phyloP scores from a whole-genome alignment of 495 filamentous ascomycete species.

The Aeminium ludgeri region DNA sequence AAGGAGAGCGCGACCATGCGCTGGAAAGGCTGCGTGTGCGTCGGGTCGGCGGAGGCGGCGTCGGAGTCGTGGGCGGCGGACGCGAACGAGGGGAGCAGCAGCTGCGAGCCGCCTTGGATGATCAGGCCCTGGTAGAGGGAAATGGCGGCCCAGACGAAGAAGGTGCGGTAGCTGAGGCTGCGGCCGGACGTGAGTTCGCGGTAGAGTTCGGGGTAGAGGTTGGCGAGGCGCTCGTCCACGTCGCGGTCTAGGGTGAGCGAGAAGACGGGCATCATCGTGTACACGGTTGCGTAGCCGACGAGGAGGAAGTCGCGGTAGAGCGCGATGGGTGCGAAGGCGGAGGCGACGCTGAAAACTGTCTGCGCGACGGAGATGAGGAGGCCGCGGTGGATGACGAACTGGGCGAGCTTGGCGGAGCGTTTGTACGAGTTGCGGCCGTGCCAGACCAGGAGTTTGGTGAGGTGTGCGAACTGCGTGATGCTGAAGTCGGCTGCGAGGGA shows the following conservation, averaged over 20 bases:
- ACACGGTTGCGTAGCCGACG: conserved; percentile 91
- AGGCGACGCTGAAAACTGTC: conserved; percentile 90
- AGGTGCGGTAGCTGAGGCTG: conserved; percentile 76
- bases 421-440: conserved; percentile 96
- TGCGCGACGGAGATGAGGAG: conserved; percentile 90
- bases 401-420: conserved; percentile 81
- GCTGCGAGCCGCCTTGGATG: conserved; percentile 81
- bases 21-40: conserved; percentile 6
- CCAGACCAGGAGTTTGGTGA: conserved; percentile 97
- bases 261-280: conserved; percentile 88
- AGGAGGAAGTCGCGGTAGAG: conserved; percentile 93
- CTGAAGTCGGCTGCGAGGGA: conserved; percentile 91
- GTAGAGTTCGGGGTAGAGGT: conserved; percentile 94
- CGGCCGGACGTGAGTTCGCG: conserved; percentile 78
- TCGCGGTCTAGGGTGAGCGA: conserved; percentile 92
- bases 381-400: conserved; percentile 96
- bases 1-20: conserved; percentile 83
- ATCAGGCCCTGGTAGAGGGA: conserved; percentile 88
- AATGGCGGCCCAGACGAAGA: conserved; percentile 93
- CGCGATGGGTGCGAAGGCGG: conserved; percentile 78
- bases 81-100: conserved; percentile 47
- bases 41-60: conserved; percentile 12
- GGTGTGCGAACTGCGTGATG: conserved; percentile 82
- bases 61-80: conserved; percentile 34
- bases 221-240: conserved; percentile 81